Conservation (phyloP, 176 grass and related monocot genomes). For the Poa annua region DNA sequence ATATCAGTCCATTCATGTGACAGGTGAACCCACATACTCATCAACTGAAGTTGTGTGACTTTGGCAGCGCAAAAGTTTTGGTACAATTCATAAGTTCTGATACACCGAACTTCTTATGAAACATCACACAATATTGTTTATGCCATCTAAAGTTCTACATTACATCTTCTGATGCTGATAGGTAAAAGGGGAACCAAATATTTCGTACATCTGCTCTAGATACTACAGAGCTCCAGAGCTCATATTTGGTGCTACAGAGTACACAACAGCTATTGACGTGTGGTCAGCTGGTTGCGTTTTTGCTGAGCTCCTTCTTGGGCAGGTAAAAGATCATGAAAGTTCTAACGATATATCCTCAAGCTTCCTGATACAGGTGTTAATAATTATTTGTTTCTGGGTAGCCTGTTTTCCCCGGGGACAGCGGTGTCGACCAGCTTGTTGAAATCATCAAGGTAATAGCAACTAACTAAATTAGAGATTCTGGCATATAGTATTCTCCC, state of each 20-base stretch:
- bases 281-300: slow-evolving; percentile 94
- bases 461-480: slow-evolving; percentile 14
- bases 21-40: slow-evolving; percentile 88
- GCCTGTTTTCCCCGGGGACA: slow-evolving; percentile 89
- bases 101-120: slow-evolving; percentile 13
- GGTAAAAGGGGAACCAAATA: slow-evolving; percentile 91
- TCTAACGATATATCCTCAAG: slow-evolving; percentile 25
- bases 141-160: slow-evolving; percentile 36
- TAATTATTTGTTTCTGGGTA: slow-evolving; percentile 52
- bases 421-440: slow-evolving; percentile 85
- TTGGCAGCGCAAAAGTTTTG: slow-evolving; percentile 91
- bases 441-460: slow-evolving; percentile 81
- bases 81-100: slow-evolving; percentile 46
- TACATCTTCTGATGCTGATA: slow-evolving; percentile 38
- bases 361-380: slow-evolving; percentile 39
- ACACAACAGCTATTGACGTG: slow-evolving; percentile 86
- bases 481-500: background rate
- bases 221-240: slow-evolving; percentile 94
- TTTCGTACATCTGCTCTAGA: slow-evolving; percentile 94
- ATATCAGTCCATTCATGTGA: slow-evolving; percentile 41
- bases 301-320: slow-evolving; percentile 82
- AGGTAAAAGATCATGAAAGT: slow-evolving; percentile 54
- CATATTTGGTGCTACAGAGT: slow-evolving; percentile 91
- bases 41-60: slow-evolving; percentile 87
- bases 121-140: background rate